Percentiles rank a stretch among this genome's conserved stretches.
Conservation (phyloP, 192 early-diverging fungal genomes). For the Coemansia sp. region DNA sequence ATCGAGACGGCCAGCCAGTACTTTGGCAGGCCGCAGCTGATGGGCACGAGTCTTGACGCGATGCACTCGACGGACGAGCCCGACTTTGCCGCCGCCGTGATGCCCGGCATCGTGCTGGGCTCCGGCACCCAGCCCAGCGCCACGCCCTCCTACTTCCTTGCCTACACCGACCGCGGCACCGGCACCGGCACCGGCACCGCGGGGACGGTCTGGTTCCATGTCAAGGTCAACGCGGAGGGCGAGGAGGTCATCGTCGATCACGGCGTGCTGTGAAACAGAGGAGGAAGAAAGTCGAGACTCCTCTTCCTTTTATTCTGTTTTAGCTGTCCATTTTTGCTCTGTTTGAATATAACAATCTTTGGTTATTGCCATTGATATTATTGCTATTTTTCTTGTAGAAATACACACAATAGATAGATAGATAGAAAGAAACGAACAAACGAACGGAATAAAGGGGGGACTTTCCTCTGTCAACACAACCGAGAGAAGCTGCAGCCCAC, state of each 20-base stretch:
- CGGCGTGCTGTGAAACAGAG: constrained; percentile 3
- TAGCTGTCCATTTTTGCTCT: not conserved
- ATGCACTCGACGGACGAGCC: constrained; percentile 15
- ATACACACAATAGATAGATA: not conserved
- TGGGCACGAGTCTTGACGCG: constrained; percentile 22
- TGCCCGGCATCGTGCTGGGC: constrained; percentile 32
- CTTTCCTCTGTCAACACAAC: no score
- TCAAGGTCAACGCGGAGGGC: constrained; percentile 17
- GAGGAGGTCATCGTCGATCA: constrained; percentile 25
- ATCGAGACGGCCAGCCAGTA: constrained; percentile 5
- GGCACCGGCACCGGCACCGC: not conserved
- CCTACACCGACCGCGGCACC: constrained; percentile 6
- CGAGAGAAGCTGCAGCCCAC: no score
- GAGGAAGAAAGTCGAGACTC: not conserved
- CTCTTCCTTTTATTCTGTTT: constrained; percentile 5
- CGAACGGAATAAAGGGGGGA: no score
- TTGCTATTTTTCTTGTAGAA: constrained; percentile 6
- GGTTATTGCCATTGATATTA: not conserved
- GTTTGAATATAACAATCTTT: not conserved
- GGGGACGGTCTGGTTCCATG: constrained; percentile 41
- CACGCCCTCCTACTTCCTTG: constrained; percentile 32
- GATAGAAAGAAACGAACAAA: no score
- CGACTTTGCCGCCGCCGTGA: constrained; percentile 5
- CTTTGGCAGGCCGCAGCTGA: constrained; percentile 28
- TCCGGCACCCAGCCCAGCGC: not conserved